A percentile compares a stretch with the other conserved stretches of the same genome.
These are phyloP conservation scores for Trametopsis cervina DNA, from an alignment of 768 basidiomycete genomes.

Conservation along the genomic window DNA sequence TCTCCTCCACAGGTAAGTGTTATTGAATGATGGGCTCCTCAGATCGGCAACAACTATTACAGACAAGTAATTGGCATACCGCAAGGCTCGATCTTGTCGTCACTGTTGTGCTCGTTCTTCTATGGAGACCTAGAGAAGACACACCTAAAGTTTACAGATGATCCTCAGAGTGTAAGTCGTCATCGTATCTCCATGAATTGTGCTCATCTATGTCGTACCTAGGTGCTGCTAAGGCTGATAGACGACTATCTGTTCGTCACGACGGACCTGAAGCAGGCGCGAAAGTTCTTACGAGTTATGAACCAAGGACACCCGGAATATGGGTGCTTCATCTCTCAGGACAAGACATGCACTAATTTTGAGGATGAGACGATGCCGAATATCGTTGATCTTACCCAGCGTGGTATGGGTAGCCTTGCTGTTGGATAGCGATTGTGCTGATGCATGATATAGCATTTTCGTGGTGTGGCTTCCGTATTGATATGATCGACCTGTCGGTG, in stretches of 20 bases:
- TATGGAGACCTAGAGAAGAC: slow-evolving; percentile 84
- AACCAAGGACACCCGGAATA: slow-evolving; percentile 87
- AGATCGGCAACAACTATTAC: slow-evolving; percentile 81
- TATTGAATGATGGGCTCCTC: background rate
- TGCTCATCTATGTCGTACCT: background rate
- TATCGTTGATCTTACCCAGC: slow-evolving; percentile 40
- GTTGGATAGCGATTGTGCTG: background rate
- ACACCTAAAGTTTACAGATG: slow-evolving; percentile 45
- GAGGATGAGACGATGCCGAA: slow-evolving; percentile 50
- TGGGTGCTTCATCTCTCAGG: slow-evolving; percentile 82
- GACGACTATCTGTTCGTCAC: slow-evolving; percentile 94
- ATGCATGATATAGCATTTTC: slow-evolving; percentile 57
- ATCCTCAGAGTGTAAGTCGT: slow-evolving; percentile 53
- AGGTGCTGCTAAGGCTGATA: slow-evolving; percentile 81
- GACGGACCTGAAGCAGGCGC: slow-evolving; percentile 52
- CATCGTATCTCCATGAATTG: background rate
- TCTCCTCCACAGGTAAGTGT: background rate
- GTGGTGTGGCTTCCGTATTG: slow-evolving; percentile 87
- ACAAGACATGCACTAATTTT: slow-evolving; percentile 90
- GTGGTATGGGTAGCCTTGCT: slow-evolving; percentile 28
- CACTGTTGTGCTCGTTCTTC: slow-evolving; percentile 89
- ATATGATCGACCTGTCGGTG: slow-evolving; percentile 71
- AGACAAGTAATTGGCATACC: slow-evolving; percentile 93
- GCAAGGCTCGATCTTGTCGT: slow-evolving; percentile 94
- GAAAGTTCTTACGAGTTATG: slow-evolving; percentile 71